Evolutionary conservation across 192 early-diverging fungal genomes (phyloP), one percentile per base, ranked within the genome.

Genomic region (Coemansia sp.): DNA sequence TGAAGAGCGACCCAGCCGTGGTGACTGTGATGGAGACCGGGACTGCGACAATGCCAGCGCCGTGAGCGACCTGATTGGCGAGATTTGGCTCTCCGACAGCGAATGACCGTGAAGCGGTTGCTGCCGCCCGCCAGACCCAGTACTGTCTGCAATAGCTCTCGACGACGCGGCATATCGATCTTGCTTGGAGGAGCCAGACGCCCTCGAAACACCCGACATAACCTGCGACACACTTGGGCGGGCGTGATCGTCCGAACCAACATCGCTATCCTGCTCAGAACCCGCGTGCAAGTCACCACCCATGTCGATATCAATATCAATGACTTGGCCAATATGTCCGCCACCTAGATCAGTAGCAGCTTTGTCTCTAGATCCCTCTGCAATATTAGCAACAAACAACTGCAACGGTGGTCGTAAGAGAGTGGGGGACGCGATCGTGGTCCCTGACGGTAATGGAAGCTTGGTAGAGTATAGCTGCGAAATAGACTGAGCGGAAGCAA

Each of bases 61-160:
- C 12, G 79, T 76, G n/a, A 76, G 49, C 20, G 79, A 81, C 33
- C 74, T 69, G 34, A 81, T 81, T 42, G 79, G 74, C 33, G 64
- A 71, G 10, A 73, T 66, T 3, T 76, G 74, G 24, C 66, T 65
- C 11, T 72, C 71, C 0, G 75, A 71, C 29, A 70, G 44, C 13
- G 72, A 62, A 49, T 64, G 71, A 3, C 63, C 18, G 33, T 70
- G 76, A 20, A 65, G 44, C 33, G 34, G 38, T 33, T 22, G 71
- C 55, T 18, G 55, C 9, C 55, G 27, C 33, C 55, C n/a, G 31
- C 55, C 55, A 33, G 55, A 12, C 55, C 33, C 31, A 59, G 55
- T 59, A 55, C 24, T 24, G 2, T 11, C 27, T 31, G 27, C 24
- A 13, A 31, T 10, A 13, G 13, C 22, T 13, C 29, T 29, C 22